A percentile compares a stretch with the other conserved stretches of the same genome.
Evolutionary conservation across 2,329 filamentous ascomycete genomes (phyloP).

Genomic region (Cytospora piceae): DNA sequence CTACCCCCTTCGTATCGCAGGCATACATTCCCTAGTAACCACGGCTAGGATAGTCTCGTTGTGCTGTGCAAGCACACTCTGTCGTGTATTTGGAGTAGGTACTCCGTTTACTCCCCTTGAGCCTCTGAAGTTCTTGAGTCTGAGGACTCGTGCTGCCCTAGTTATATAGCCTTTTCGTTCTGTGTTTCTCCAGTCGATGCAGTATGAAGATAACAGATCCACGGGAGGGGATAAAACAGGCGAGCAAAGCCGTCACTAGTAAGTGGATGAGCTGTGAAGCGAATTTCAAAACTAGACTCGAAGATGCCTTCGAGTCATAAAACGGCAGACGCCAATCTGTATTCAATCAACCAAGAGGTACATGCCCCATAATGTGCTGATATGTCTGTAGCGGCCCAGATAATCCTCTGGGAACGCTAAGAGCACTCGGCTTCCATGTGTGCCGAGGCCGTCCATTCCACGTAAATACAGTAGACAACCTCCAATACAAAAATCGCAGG

Average conservation of each 20-base stretch:
- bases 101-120: not conserved
- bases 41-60: not conserved
- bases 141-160: not conserved
- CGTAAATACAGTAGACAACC: slow-evolving; percentile 4
- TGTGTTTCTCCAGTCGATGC: not conserved
- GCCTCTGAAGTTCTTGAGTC: not conserved
- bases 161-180: not conserved
- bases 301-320: not conserved
- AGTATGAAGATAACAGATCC: too few relatives aligned
- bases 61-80: not conserved
- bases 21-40: not conserved
- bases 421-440: not conserved
- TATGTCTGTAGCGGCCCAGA: slow-evolving; percentile 1
- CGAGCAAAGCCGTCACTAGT: not conserved
- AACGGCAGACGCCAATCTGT: slow-evolving; percentile 6
- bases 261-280: too few relatives aligned
- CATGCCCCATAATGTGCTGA: not conserved
- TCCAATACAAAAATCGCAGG: slow-evolving; percentile 12
- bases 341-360: not conserved
- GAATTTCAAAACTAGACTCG: not conserved
- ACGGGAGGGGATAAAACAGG: not conserved
- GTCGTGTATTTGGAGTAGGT: not conserved
- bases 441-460: not conserved
- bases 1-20: not conserved
- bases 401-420: slow-evolving; percentile 16